Base-by-base conservation (phyloP, 441 rosid species). In the Adansonia rubrostipa region DNA sequence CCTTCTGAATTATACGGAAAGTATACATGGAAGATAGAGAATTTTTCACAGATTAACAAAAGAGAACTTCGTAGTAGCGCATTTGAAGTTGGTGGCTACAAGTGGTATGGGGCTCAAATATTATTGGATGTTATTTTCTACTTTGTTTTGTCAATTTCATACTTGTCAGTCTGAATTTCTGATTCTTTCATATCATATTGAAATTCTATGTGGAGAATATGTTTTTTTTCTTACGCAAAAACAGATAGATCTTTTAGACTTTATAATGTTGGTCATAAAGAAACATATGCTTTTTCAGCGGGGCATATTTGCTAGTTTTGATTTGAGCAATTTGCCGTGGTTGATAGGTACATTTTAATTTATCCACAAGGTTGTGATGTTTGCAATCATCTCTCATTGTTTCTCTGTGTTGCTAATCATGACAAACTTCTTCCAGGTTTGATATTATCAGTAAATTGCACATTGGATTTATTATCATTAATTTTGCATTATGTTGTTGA, bases 351-450 rank as follows among this genome's bases (percentile, higher is more conserved):
- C 79, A 96, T 96, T 61, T 82, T 96, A 86, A 96, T 96, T 68
- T 96, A 96, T 84, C 99, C 99, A 75, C 98, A 94, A 83, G 98
- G 99, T 22, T 94, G 98, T 85, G 99, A 96, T 80, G 99, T 92
- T 76, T 90, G 91, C 88, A 93, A 96, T 86, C 98, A 96, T 86
- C 98, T 96, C 48, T 96, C 99, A 11, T 86, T 96, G 90, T 96
- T 96, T 86, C 98, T 96, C 24, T 94, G 98, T 84, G 99, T 96
- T 82, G 93, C 93, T 70, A 89, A 96, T 80, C 92, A 96, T 65
- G 99, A 96, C 77, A 96, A 96, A 84, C 99, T 96, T 82, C 97
- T 93, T 83, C 99, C 99, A 86, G 99, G 99, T 96, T 73, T 80
- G 85, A 45, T 75, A 20, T 71, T 56, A 20, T 66, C 62, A 28